Evolutionary conservation across 2,329 filamentous ascomycete species (phyloP).

Genomic region (Pseudogymnoascus sp.): DNA sequence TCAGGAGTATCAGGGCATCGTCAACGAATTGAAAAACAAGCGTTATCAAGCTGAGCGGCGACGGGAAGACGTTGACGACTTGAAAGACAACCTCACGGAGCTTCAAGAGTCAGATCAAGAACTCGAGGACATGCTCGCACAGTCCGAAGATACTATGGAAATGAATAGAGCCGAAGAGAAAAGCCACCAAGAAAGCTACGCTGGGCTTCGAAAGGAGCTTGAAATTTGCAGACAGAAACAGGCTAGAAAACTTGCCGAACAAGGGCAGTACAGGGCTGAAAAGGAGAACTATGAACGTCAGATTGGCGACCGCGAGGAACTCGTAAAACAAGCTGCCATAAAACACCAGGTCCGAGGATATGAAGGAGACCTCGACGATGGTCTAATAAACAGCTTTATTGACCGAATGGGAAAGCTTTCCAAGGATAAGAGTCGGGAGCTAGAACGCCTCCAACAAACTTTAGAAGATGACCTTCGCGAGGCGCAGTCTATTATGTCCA

Average conservation of each 20-base stretch:
- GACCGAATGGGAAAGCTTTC: slow-evolving; percentile 66
- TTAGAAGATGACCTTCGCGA: slow-evolving; percentile 65
- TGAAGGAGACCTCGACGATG: slow-evolving; percentile 68
- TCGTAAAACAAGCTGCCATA: slow-evolving; percentile 71
- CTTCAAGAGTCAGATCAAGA: slow-evolving; percentile 70
- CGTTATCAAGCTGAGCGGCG: slow-evolving; percentile 64
- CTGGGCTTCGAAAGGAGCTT: slow-evolving; percentile 49
- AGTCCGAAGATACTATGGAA: slow-evolving; percentile 69
- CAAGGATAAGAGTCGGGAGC: slow-evolving; percentile 67
- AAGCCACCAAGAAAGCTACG: slow-evolving; percentile 54
- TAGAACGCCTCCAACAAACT: slow-evolving; percentile 67
- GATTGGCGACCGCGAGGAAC: slow-evolving; percentile 57
- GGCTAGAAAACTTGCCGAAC: slow-evolving; percentile 50
- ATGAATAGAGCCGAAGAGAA: slow-evolving; percentile 57
- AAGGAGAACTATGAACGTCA: slow-evolving; percentile 82
- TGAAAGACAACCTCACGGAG: slow-evolving; percentile 66
- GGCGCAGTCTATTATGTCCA: slow-evolving; percentile 63
- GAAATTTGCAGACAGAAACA: slow-evolving; percentile 37
- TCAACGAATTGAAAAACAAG: slow-evolving; percentile 69
- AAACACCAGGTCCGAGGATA: slow-evolving; percentile 76
- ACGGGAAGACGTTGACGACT: slow-evolving; percentile 59
- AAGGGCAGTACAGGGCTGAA: slow-evolving; percentile 75
- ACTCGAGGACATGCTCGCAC: slow-evolving; percentile 60
- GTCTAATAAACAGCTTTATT: slow-evolving; percentile 67
- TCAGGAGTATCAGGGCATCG: slow-evolving; percentile 63